These are phyloP conservation scores for Scleromitrula shiraiana DNA, from an alignment of 2,329 filamentous ascomycete species.

Conservation along the genomic window DNA sequence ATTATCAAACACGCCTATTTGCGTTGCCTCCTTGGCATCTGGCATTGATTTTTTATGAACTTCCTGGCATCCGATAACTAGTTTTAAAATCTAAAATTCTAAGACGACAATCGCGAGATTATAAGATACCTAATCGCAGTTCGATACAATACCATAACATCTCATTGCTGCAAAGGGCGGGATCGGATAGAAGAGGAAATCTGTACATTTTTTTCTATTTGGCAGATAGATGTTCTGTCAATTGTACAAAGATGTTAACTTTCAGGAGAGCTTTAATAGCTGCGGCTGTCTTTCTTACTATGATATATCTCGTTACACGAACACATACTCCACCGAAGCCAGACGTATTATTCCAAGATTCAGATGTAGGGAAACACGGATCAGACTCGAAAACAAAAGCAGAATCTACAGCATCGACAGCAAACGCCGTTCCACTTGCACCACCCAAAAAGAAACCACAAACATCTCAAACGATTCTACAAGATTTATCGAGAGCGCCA, in stretches of 20 bases:
- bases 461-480: constrained; percentile 19
- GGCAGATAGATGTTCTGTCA: constrained; percentile 11
- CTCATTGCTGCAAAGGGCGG: too few species aligned
- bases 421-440: constrained; percentile 11
- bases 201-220: too few species aligned
- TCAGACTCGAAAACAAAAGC: not conserved
- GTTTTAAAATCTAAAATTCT: too few species aligned
- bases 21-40: too few species aligned
- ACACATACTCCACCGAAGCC: constrained; percentile 36
- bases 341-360: constrained; percentile 5
- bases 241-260: constrained; percentile 56
- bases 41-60: too few species aligned
- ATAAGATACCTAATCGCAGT: too few species aligned
- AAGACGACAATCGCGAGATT: too few species aligned
- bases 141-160: too few species aligned
- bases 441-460: constrained; percentile 14
- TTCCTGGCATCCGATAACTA: too few species aligned
- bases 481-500: constrained; percentile 62
- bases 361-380: not conserved
- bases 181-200: too few species aligned
- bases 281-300: constrained; percentile 59
- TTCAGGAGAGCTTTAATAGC: constrained; percentile 68
- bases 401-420: constrained; percentile 10
- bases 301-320: constrained; percentile 62
- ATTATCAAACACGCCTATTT: too few species aligned